Base-by-base conservation (phyloP, 2,329 filamentous ascomycete species). In the Nigrospora osmanthi region DNA sequence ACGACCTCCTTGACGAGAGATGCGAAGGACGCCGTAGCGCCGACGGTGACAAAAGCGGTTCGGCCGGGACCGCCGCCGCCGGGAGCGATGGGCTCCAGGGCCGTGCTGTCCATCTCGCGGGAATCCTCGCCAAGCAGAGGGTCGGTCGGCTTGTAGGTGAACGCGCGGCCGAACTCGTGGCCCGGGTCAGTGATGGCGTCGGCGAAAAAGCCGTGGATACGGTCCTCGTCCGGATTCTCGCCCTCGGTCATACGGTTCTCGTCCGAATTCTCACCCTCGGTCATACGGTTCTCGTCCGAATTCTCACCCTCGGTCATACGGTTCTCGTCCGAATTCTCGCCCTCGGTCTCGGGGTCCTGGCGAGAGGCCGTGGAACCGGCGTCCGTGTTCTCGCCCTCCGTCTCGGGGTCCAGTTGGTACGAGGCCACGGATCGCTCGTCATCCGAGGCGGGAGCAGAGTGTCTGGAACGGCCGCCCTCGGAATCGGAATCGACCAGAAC, bases 1-100 rank as follows among this genome's bases (percentile, higher is more conserved):
- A 94, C 68, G 11, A 84, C 77, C 31, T 83, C 78, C 37, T 74
- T 66, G 45, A 95, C 76, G 2, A 98, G 77, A 7, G 73, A 65
- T 43, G 76, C 72, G 65, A 98, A 98, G 16, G 85, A 79, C 14
- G 90, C 89, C 0, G 91, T 98, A 6, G 93, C 91, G 46, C 93
- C 93, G 30, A 95, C 85, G 0, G 93, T 97, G 45, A 96, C 84
- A 53, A 98, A 87, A 61, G 87, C 93, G 43, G 69, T 60, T 32
- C 63, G 60, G 38, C 23, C 59, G 47, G 15, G 54, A 17, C 10
- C 15, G 34, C 34, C 14, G 6, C 12, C 14, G 11, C 14, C 11
- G n/a, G 34, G 13, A 16, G 9, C 23, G 23, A 28, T 28, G 5
- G 23, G 23, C 23, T 28, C 23, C 23, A 28, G 23, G 10, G 5